These are phyloP conservation scores for Myxozyma geophila DNA, from an alignment of 805 yeast genomes.

Conservation along the genomic window DNA sequence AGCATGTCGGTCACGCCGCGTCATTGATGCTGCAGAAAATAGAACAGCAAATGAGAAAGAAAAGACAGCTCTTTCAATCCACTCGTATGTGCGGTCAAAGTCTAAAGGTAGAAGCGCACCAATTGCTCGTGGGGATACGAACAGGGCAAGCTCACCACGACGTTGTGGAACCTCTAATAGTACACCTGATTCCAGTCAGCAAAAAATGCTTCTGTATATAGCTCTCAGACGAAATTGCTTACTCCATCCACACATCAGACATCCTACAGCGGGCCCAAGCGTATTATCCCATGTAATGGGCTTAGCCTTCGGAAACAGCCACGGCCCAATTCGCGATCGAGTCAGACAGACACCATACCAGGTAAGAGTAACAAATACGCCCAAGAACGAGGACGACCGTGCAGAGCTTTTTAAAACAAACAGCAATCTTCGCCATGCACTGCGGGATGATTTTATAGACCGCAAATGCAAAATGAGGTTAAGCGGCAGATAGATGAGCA, in stretches of 20 bases:
- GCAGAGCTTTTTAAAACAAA: slow-evolving; percentile 41
- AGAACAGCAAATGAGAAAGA: slow-evolving; percentile 20
- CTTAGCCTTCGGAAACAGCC: slow-evolving; percentile 48
- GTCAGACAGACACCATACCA: slow-evolving; percentile 57
- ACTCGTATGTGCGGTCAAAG: slow-evolving; percentile 14
- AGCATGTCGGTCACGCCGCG: not conserved
- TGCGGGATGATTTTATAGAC: slow-evolving; percentile 25
- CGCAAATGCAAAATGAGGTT: slow-evolving; percentile 47
- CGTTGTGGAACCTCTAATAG: slow-evolving; percentile 47
- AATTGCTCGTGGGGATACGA: slow-evolving; percentile 41
- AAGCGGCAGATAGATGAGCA: slow-evolving; percentile 51
- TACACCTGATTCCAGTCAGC: slow-evolving; percentile 18
- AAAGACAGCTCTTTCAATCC: slow-evolving; percentile 18
- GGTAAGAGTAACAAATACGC: slow-evolving; percentile 49
- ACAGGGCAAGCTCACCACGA: slow-evolving; percentile 54
- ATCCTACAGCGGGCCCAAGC: slow-evolving; percentile 50
- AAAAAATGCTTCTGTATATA: not conserved
- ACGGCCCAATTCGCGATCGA: slow-evolving; percentile 50
- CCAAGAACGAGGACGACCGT: slow-evolving; percentile 53
- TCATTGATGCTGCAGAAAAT: slow-evolving; percentile 10
- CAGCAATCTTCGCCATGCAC: slow-evolving; percentile 35
- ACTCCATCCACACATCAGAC: slow-evolving; percentile 51
- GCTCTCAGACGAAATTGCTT: slow-evolving; percentile 40
- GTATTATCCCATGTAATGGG: slow-evolving; percentile 48
- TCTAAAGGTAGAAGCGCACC: slow-evolving; percentile 24